phyloP scores from a whole-genome alignment of 2,329 filamentous ascomycete genomes.

The Hirsutella thompsonii region DNA sequence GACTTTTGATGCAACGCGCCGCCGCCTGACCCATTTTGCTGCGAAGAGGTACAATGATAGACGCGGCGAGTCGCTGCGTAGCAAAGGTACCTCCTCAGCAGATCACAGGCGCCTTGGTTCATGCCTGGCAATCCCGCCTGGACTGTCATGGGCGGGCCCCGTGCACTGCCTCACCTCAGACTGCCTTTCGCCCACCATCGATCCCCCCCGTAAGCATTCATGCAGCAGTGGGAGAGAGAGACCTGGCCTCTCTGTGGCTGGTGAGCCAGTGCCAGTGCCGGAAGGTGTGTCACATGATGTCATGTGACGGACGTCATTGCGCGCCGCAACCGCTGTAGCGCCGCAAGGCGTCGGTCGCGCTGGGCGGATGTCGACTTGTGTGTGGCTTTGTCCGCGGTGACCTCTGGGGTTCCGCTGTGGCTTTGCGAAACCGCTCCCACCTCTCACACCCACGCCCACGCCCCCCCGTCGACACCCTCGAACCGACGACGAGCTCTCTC shows the following conservation, averaged over 20 bases:
- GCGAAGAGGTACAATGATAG: too few relatives aligned
- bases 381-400: background rate
- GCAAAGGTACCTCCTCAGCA: background rate
- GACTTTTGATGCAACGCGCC: too few relatives aligned
- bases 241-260: slow-evolving; percentile 12
- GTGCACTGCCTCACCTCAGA: too few relatives aligned
- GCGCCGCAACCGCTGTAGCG: too few relatives aligned
- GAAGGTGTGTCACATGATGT: slow-evolving; percentile 19
- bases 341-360: background rate
- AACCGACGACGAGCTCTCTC: background rate
- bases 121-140: too few relatives aligned
- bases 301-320: slow-evolving; percentile 6
- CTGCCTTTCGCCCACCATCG: too few relatives aligned
- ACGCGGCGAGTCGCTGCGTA: too few relatives aligned
- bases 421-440: background rate
- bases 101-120: background rate
- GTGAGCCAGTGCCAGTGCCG: too few relatives aligned
- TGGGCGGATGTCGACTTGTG: too few relatives aligned
- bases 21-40: too few relatives aligned
- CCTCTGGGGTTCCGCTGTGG: background rate
- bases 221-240: too few relatives aligned
- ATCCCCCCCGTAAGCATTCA: background rate
- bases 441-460: background rate
- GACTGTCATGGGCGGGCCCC: background rate
- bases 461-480: background rate